Base-by-base conservation (phyloP, 2,329 filamentous ascomycete species). In the Corinectria fuckeliana region DNA sequence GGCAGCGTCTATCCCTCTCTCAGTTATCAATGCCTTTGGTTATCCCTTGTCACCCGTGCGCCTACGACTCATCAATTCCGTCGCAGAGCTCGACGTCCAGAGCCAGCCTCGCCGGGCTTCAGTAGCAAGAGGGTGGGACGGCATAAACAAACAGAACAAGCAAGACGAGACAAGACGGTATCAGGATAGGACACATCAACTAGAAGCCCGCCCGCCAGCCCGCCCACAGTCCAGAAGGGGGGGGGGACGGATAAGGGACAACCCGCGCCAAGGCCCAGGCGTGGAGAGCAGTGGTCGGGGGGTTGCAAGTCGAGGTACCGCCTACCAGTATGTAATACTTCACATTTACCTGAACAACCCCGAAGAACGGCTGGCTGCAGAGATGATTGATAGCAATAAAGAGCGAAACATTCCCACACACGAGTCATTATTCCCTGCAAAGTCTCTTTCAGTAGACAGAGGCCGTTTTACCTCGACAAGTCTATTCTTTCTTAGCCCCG, bases 201-300 rank as follows among this genome's bases (percentile, higher is more conserved):
- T 13, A 42, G 10, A 20, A 42, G 11, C 20, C 5, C 21, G 20
- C 7, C 20, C 41, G 16, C 4, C 36, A 20, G 8, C 14, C n/a
- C 34, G 18, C 21, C 39, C 38, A 13, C 18, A 11, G 38, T 23
- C 38, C 11, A 6, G 38, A 14, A 23, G 3, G 34, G 9, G n/a
- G 34, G n/a, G 38, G 38, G 38, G 38, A 10, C 20, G 38, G 38
- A 41, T 23, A 26, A 36, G 49, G 49, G 21, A 39, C 48, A 39
- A 50, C 20, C 23, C 36, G 14, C 39, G 28, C 53, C 38, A 21
- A 48, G 55, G 45, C 51, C 53, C 42, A 32, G 45, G 18, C 16
- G 16, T 30, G 20, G 41, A 36, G 21, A 32, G 30, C 54, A 56
- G 47, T 47, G 54, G 39, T 18, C 26, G 18, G 28, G 50, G 16